phyloP scores from a whole-genome alignment of 352 stramenopile species.

The Phytophthora pluvialis region DNA sequence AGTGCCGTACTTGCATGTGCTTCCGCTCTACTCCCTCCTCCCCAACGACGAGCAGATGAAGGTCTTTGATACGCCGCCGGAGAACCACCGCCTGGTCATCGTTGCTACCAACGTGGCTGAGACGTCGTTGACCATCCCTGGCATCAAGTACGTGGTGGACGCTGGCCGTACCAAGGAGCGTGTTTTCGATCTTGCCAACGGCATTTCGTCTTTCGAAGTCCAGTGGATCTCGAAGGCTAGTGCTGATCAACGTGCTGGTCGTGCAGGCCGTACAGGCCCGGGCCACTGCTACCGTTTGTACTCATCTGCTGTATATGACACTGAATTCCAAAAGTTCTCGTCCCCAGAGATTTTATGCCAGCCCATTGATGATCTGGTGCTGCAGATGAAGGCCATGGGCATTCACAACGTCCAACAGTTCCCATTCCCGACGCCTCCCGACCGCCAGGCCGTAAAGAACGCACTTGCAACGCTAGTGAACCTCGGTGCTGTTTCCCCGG shows the following conservation, averaged over 20 bases:
- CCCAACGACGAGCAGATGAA: constrained; percentile 96
- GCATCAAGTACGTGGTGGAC: constrained; percentile 98
- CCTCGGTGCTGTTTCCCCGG: constrained; percentile 65
- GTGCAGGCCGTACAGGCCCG: constrained; percentile 95
- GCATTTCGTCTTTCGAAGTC: constrained; percentile 95
- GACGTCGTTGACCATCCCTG: constrained; percentile 96
- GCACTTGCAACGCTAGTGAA: constrained; percentile 89
- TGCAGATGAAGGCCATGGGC: constrained; percentile 98
- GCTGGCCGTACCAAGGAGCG: constrained; percentile 95
- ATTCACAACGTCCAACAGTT: constrained; percentile 96
- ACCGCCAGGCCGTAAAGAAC: constrained; percentile 84
- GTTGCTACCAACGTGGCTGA: constrained; percentile 99
- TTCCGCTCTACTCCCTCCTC: constrained; percentile 98
- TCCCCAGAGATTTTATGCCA: constrained; percentile 91
- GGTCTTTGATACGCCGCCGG: constrained; percentile 86
- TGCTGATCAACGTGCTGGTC: constrained; percentile 92
- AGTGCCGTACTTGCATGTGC: constrained; percentile 88
- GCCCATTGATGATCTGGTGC: constrained; percentile 96
- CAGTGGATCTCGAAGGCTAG: constrained; percentile 90
- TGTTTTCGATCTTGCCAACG: constrained; percentile 93
- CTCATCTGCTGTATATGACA: constrained; percentile 95
- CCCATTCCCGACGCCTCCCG: constrained; percentile 96
- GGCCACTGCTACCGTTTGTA: constrained; percentile 99
- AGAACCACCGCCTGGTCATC: constrained; percentile 94
- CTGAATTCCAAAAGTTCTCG: constrained; percentile 93